A percentile compares a stretch with the other conserved stretches of the same genome.
Conservation (phyloP, 371 early-diverging fungal species). For the Hamiltosporidium tvaerminnensis region DNA sequence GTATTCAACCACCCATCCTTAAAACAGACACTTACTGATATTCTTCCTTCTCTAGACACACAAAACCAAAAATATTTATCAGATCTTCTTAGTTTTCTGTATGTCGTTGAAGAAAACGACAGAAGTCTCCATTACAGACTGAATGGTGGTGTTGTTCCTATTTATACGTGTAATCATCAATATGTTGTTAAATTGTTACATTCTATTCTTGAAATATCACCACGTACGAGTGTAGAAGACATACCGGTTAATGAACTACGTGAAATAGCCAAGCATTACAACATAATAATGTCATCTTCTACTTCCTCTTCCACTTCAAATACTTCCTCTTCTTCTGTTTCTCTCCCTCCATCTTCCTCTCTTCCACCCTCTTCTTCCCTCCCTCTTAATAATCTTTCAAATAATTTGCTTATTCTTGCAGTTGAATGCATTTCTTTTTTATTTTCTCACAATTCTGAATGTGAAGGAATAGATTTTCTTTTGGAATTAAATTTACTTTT, state of each 20-base stretch:
- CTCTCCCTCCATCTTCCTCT: no score
- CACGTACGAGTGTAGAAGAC: no score
- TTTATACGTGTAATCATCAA: constrained; percentile 48
- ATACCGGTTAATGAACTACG: no score
- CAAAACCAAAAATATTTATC: not conserved
- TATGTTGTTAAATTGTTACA: constrained; percentile 48
- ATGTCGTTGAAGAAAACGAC: constrained; percentile 20
- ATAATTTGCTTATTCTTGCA: constrained; percentile 9
- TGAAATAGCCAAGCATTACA: no score
- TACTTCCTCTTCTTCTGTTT: no score
- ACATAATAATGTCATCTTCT: no score
- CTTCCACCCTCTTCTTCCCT: no score
- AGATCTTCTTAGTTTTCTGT: constrained; percentile 47
- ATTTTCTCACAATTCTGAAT: constrained; percentile 48
- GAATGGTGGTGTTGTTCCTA: constrained; percentile 34
- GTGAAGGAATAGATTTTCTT: constrained; percentile 52
- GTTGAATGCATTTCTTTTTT: constrained; percentile 35
- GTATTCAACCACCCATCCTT: not conserved
- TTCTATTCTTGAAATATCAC: constrained; percentile 23
- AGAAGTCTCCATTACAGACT: constrained; percentile 39
- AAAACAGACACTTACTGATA: no score
- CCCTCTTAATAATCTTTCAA: not conserved
- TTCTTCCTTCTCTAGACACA: not conserved
- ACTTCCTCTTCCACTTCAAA: no score
- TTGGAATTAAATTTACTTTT: constrained; percentile 37